Percentiles rank a stretch among this genome's conserved stretches.
phyloP scores from a whole-genome alignment of 768 basidiomycete genomes.

The Hydnomerulius pinastri region DNA sequence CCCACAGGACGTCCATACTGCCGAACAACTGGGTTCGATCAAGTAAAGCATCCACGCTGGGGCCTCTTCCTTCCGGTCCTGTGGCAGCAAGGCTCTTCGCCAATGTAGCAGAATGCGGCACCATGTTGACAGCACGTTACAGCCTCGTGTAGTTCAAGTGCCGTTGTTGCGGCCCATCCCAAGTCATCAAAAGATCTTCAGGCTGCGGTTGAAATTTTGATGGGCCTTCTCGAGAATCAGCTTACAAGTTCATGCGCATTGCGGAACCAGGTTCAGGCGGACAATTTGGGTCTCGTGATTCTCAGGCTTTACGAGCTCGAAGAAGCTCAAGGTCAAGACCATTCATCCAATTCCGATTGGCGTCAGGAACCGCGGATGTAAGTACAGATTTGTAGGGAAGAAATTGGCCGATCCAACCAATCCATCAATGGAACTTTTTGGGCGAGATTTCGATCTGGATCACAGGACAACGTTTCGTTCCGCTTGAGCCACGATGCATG shows the following conservation, averaged over 20 bases:
- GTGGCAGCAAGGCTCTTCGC: background rate
- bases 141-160: conserved; percentile 25
- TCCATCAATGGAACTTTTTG: conserved; percentile 13
- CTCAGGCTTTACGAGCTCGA: conserved; percentile 10
- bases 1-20: background rate
- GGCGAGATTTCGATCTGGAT: conserved; percentile 23
- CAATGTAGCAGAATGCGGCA: conserved; percentile 18
- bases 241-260: background rate
- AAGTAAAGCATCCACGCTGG: background rate
- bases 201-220: conserved; percentile 1
- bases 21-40: background rate
- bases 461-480: conserved; percentile 15
- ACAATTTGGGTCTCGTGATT: conserved; percentile 10
- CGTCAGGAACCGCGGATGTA: background rate
- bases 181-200: background rate
- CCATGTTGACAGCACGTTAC: conserved; percentile 18
- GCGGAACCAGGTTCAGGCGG: conserved; percentile 6
- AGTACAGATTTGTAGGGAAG: conserved; percentile 16
- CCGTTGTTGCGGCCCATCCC: conserved; percentile 14
- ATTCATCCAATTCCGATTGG: background rate
- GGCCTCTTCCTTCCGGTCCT: background rate
- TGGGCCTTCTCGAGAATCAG: background rate
- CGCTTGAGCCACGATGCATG: conserved; percentile 4
- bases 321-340: conserved; percentile 12
- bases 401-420: conserved; percentile 20